Conservation (phyloP, 129 eudicot species). For the Flaveria ramosissima region DNA sequence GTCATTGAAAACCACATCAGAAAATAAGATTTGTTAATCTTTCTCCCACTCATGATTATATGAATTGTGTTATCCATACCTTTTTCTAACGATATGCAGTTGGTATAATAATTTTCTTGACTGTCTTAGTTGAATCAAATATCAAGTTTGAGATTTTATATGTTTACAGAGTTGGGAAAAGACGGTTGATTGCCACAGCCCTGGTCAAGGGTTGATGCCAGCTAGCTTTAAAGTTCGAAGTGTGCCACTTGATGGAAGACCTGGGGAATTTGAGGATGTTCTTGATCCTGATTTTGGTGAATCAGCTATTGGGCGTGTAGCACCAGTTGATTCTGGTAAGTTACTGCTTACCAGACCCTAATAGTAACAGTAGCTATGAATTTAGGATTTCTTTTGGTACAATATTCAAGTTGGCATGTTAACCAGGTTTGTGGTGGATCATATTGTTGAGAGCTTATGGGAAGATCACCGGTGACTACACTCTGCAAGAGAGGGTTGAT, state of each 20-base stretch:
- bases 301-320: slow-evolving; percentile 98
- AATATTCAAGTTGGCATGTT: slow-evolving; percentile 19
- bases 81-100: background rate
- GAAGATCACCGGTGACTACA: slow-evolving; percentile 72
- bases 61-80: background rate
- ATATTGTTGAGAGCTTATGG: slow-evolving; percentile 80
- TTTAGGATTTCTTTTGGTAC: background rate
- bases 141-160: slow-evolving; percentile 10
- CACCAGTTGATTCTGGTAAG: slow-evolving; percentile 93
- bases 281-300: slow-evolving; percentile 98
- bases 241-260: slow-evolving; percentile 69
- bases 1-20: background rate
- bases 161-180: slow-evolving; percentile 90
- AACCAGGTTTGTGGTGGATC: slow-evolving; percentile 88
- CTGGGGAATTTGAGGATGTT: slow-evolving; percentile 78
- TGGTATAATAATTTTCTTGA: background rate
- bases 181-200: slow-evolving; percentile 93
- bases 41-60: background rate
- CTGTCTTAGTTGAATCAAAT: slow-evolving; percentile 1
- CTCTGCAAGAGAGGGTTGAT: slow-evolving; percentile 78
- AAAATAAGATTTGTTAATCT: background rate
- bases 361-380: background rate
- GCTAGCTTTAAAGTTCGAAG: slow-evolving; percentile 87
- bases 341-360: background rate
- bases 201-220: slow-evolving; percentile 98